Evolutionary conservation across 2,329 filamentous ascomycete genomes (phyloP).

Genomic region (Talaromyces sp.): DNA sequence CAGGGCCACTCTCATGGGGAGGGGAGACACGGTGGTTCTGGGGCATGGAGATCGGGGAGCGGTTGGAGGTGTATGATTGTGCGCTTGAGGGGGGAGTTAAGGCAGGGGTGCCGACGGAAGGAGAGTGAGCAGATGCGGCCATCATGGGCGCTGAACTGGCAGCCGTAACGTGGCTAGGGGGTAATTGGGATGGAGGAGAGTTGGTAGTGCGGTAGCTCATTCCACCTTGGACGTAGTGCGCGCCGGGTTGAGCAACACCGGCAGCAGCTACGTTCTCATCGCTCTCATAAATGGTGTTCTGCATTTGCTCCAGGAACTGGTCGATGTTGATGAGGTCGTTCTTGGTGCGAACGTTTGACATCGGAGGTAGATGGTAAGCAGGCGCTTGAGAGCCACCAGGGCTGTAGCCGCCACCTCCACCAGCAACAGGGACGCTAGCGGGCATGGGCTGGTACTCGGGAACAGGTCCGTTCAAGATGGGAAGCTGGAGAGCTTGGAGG

Average conservation of each 20-base stretch:
- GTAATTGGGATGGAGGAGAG: slow-evolving; percentile 54
- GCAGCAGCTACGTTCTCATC: slow-evolving; percentile 78
- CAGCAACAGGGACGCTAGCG: slow-evolving; percentile 60
- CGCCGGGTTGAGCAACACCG: slow-evolving; percentile 73
- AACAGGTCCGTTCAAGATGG: slow-evolving; percentile 60
- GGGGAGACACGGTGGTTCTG: slow-evolving; percentile 57
- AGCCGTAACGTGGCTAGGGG: slow-evolving; percentile 44
- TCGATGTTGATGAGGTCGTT: slow-evolving; percentile 92
- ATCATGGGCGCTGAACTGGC: slow-evolving; percentile 44
- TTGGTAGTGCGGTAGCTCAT: slow-evolving; percentile 59
- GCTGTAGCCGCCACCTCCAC: slow-evolving; percentile 55
- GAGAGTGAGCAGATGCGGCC: slow-evolving; percentile 47
- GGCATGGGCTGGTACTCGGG: slow-evolving; percentile 57
- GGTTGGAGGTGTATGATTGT: slow-evolving; percentile 64
- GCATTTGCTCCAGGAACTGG: slow-evolving; percentile 92
- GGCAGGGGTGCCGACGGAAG: slow-evolving; percentile 60
- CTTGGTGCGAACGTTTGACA: slow-evolving; percentile 88
- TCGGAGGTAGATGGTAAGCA: slow-evolving; percentile 81
- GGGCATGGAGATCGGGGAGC: slow-evolving; percentile 59
- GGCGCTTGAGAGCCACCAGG: slow-evolving; percentile 68
- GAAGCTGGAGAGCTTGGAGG: slow-evolving; percentile 69
- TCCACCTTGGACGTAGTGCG: slow-evolving; percentile 63
- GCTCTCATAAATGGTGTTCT: slow-evolving; percentile 93
- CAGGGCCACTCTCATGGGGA: slow-evolving; percentile 50
- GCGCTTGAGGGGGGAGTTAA: slow-evolving; percentile 65